A percentile compares a stretch with the other conserved stretches of the same genome.
Evolutionary conservation across 352 stramenopile species (phyloP).

Genomic region (Phytopythium kandeliae): DNA sequence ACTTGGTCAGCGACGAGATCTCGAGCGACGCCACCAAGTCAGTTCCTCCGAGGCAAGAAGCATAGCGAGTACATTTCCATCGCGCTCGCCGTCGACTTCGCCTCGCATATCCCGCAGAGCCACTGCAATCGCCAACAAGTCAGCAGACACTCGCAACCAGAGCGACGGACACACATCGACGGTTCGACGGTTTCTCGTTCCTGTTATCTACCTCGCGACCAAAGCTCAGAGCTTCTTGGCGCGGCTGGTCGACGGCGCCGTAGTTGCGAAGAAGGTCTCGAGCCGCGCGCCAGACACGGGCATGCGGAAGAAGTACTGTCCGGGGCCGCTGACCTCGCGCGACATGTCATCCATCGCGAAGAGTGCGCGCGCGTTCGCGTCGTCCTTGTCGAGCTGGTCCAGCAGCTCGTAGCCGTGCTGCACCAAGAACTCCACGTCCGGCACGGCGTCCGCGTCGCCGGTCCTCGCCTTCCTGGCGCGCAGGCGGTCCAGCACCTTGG

Average conservation of each 20-base stretch:
- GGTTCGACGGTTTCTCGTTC: too few species aligned
- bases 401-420: conserved; percentile 72
- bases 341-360: conserved; percentile 87
- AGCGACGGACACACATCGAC: too few species aligned
- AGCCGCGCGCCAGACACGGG: conserved; percentile 32
- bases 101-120: too few species aligned
- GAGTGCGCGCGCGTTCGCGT: conserved; percentile 50
- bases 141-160: too few species aligned
- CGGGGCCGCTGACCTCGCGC: conserved; percentile 29
- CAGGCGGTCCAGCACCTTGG: conserved; percentile 51
- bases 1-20: too few species aligned
- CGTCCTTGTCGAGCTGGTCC: conserved; percentile 71
- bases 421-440: conserved; percentile 67
- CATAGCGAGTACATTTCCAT: too few species aligned
- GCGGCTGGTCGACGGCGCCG: conserved; percentile 23
- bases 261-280: conserved; percentile 55
- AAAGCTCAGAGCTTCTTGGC: conserved; percentile 21
- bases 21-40: too few species aligned
- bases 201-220: background rate
- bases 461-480: conserved; percentile 20
- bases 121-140: too few species aligned
- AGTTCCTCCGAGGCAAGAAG: too few species aligned
- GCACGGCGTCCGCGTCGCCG: conserved; percentile 34
- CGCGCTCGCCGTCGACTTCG: too few species aligned
- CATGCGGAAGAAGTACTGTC: conserved; percentile 62